Base-by-base conservation (phyloP, 2,329 filamentous ascomycete genomes). In the Dendryphion nanum region DNA sequence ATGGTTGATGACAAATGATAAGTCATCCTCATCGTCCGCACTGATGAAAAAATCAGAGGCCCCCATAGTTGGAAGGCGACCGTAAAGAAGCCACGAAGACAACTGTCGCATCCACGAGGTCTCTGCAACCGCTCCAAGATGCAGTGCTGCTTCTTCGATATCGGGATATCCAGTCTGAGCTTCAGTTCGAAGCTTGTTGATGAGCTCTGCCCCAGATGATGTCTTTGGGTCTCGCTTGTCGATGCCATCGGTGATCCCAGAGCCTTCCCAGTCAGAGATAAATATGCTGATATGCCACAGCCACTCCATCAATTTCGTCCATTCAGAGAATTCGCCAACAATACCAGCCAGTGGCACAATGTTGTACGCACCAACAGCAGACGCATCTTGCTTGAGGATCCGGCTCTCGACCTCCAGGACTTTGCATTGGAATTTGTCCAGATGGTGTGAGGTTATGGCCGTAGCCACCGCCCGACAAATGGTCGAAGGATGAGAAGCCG, bases 311-410 rank as follows among this genome's bases (percentile, higher is more conserved):
- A 83, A 76, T 52, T 88, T 78, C 32, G 78, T 85, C 91, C 91
- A 97, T 30, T 79, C 84, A n/a, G 85, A 82, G 56, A 97, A 96
- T 57, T 93, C 85, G 4, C 78, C 79, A 18, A 95, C 82, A 15
- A 97, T 77, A 2, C 83, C 84, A 34, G 93, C 94, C 51, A 98
- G 69, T 3, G 93, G 91, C 16, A 97, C 91, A 45, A 95, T 94
- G 45, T 91, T 85, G 63, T 96, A 95, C 1, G 87, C 91, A 29
- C 91, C 91, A 2, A 97, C 91, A 41, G 87, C 79, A 5, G 74
- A 79, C 2, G 89, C 77, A 70, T 96, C 89, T 54, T 82, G 80
- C 31, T 75, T 78, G 35, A 97, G 69, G 18, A 98, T 86, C 10
- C 77, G 77, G 40, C 77, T 78, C 67, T 98, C 93, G 4, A 96